Conservation (phyloP, 768 basidiomycete species). For the Scleroderma bovista region DNA sequence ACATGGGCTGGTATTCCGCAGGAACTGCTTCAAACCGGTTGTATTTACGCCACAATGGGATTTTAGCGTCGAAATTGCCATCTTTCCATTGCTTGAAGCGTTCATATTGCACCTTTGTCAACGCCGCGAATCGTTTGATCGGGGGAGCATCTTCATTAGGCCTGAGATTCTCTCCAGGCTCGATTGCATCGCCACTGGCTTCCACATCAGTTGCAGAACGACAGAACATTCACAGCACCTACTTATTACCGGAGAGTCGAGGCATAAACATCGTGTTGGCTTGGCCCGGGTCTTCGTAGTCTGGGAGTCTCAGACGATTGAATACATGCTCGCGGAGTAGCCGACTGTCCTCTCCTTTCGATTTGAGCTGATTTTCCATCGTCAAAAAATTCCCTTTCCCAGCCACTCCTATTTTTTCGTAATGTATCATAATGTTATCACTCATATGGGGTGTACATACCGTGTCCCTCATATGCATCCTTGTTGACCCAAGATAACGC, state of each 20-base stretch:
- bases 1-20: slow-evolving; percentile 15
- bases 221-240: not conserved
- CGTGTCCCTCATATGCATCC: slow-evolving; percentile 27
- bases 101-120: too few relatives aligned
- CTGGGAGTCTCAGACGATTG: slow-evolving; percentile 6
- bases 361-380: slow-evolving; percentile 7
- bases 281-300: slow-evolving; percentile 6
- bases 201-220: not conserved
- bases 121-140: slow-evolving; percentile 8
- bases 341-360: not conserved
- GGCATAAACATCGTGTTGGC: slow-evolving; percentile 27
- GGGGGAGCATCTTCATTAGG: not conserved
- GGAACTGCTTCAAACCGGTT: slow-evolving; percentile 14
- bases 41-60: not conserved
- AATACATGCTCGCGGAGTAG: slow-evolving; percentile 10
- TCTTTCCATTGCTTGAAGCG: too few relatives aligned
- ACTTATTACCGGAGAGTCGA: slow-evolving; percentile 26
- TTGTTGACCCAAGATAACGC: slow-evolving; percentile 28
- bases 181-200: slow-evolving; percentile 9
- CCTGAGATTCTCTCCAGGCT: slow-evolving; percentile 6
- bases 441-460: slow-evolving; percentile 8
- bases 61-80: too few relatives aligned
- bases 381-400: slow-evolving; percentile 14
- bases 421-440: not conserved
- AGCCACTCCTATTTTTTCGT: slow-evolving; percentile 5